A percentile compares a stretch with the other conserved stretches of the same genome.
These are phyloP conservation scores for Coemansia sp. DNA, from an alignment of 192 early-diverging fungal genomes.

Conservation along the genomic window DNA sequence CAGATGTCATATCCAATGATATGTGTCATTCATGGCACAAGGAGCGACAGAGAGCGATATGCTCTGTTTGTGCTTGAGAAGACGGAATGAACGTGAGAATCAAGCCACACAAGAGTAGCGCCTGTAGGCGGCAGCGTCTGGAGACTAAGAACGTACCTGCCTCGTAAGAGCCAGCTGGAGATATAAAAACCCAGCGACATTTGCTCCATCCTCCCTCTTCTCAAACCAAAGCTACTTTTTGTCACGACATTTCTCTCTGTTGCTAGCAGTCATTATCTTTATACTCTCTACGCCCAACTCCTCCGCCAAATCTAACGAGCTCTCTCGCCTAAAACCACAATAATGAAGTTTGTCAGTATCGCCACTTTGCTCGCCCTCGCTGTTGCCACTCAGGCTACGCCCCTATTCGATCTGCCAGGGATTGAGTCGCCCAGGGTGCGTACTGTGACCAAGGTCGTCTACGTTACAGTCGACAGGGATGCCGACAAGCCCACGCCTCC, in stretches of 20 bases:
- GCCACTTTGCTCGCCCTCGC: conserved; percentile 40
- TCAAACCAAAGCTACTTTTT: background rate
- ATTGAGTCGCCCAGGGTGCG: background rate
- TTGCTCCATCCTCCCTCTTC: background rate
- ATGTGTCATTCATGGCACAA: background rate
- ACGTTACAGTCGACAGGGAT: conserved; percentile 13
- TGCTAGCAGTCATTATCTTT: background rate
- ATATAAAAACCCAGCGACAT: background rate
- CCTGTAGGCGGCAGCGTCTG: background rate
- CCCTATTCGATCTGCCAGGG: background rate
- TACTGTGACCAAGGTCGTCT: conserved; percentile 20
- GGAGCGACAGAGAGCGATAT: background rate
- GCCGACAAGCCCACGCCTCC: background rate
- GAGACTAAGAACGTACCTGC: background rate
- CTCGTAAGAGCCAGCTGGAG: background rate
- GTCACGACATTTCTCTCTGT: background rate
- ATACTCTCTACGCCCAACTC: background rate
- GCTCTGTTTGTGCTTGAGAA: background rate
- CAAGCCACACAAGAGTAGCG: background rate
- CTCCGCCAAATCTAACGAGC: background rate
- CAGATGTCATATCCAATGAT: background rate
- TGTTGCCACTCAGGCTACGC: conserved; percentile 33
- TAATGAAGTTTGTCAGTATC: conserved; percentile 41
- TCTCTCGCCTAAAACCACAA: background rate
- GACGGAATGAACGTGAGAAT: background rate